Percentiles rank a stretch among this genome's conserved stretches.
These are phyloP conservation scores for Xylariaceae sp. DNA, from an alignment of 2,329 filamentous ascomycete species.

Conservation along the genomic window DNA sequence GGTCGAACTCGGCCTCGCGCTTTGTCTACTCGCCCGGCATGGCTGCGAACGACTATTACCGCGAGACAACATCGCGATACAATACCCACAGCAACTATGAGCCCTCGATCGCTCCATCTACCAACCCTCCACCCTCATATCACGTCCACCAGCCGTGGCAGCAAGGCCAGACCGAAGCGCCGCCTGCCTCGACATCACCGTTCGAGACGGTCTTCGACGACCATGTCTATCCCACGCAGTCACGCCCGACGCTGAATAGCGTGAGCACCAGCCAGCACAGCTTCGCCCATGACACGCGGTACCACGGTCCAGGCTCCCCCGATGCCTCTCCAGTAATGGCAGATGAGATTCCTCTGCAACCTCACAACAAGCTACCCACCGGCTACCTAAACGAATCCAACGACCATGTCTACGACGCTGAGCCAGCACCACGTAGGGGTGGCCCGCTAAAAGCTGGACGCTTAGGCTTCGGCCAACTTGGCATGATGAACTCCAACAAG, in stretches of 20 bases:
- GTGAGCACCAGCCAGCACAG: conserved; percentile 35
- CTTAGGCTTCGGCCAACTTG: conserved; percentile 52
- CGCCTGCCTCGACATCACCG: conserved; percentile 41
- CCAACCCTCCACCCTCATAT: conserved; percentile 39
- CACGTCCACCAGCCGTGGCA: conserved; percentile 28
- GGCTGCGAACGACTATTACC: conserved; percentile 64
- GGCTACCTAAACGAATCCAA: conserved; percentile 33
- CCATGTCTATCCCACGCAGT: conserved; percentile 54
- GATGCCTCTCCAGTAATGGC: conserved; percentile 36
- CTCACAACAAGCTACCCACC: conserved; percentile 32
- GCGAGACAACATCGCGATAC: conserved; percentile 33
- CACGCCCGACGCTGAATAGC: conserved; percentile 25
- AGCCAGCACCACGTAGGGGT: conserved; percentile 24
- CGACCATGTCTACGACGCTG: conserved; percentile 59
- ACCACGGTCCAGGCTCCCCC: conserved; percentile 44
- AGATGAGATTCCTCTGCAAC: conserved; percentile 54
- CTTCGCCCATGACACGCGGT: conserved; percentile 51
- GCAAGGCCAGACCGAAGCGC: conserved; percentile 25
- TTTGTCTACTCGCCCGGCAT: conserved; percentile 37
- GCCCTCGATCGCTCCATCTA: conserved; percentile 36
- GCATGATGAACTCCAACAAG: conserved; percentile 52
- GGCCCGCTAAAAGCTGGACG: conserved; percentile 37
- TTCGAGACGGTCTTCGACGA: conserved; percentile 66
- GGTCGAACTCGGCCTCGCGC: not conserved
- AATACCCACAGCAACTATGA: conserved; percentile 35